Evolutionary conservation across 768 basidiomycete genomes (phyloP), one percentile per base, ranked within the genome.

Genomic region (Collybia nuda): DNA sequence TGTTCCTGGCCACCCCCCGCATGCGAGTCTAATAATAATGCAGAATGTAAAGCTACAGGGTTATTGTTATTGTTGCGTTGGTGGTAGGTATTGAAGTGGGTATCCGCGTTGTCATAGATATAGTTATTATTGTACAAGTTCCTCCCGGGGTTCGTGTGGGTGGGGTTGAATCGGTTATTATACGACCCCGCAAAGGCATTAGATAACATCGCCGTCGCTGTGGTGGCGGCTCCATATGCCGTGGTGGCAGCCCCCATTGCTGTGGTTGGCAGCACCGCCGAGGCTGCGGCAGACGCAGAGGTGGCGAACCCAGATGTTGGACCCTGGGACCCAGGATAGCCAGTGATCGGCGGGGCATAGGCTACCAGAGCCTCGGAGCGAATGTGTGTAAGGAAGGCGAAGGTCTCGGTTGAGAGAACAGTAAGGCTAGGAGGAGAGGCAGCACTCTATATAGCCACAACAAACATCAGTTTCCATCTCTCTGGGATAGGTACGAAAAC

Each of bases 371-470:
- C 50, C 5, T 74, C 72, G 46, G 74, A 26, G 4, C 24, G 63
- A 49, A 88, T 75, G 57, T 68, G 75, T 62, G 76, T 72, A 57
- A 88, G 56, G 18, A 70, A 69, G 37, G 72, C 67, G 52, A 85
- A 77, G 24, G 81, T 80, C 45, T 66, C 66, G 18, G 84, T 64
- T 5, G 83, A 84, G 52, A 84, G 68, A 55, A 89, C 65, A 62
- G 80, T 77, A 44, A 89, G 68, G 19, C 73, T 67, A 8, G 78
- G 67, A 35, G 82, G 85, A 28, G 71, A 69, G 42, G 73, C 73
- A n/a, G 82, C 81, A 62, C 77, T 79, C 87, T 88, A 59, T 15
- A 50, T 32, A 6, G 32, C 9, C 2, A 14, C 14, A 11, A 11
- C 14, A 14, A 32, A 32, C 9, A 11, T 32, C 7, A 32, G 15